Percentiles rank a stretch among this genome's conserved stretches.
Evolutionary conservation across 192 early-diverging fungal species (phyloP).

Genomic region (Coemansia sp.): DNA sequence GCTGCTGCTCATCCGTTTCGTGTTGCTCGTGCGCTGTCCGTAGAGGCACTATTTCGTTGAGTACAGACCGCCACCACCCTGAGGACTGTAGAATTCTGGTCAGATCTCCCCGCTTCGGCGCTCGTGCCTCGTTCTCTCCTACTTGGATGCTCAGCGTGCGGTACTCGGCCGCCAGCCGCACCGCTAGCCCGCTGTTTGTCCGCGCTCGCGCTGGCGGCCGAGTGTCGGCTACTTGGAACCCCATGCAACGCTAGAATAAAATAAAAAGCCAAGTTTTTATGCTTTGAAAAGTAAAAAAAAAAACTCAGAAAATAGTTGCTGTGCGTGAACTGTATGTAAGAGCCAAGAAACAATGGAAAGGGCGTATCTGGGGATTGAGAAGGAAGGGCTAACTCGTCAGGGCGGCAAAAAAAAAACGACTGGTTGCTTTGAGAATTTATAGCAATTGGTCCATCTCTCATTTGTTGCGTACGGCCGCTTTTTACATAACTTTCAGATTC

Average conservation of each 20-base stretch:
- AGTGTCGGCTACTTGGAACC: constrained; percentile 11
- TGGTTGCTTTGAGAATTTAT: too few relatives aligned
- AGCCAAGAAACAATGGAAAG: too few relatives aligned
- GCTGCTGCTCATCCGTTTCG: constrained; percentile 26
- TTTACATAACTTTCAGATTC: too few relatives aligned
- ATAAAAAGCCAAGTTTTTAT: too few relatives aligned
- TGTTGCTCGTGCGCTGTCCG: constrained; percentile 38
- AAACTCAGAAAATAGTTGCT: too few relatives aligned
- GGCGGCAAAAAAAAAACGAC: too few relatives aligned
- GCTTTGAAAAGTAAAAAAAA: too few relatives aligned
- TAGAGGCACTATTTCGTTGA: constrained; percentile 36
- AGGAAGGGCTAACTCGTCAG: too few relatives aligned
- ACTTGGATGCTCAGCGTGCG: constrained; percentile 53
- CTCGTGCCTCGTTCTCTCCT: constrained; percentile 17
- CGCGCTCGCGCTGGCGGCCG: background rate
- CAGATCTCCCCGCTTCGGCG: constrained; percentile 2
- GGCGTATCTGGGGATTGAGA: too few relatives aligned
- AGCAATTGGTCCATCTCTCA: too few relatives aligned
- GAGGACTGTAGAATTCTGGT: constrained; percentile 9
- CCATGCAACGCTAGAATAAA: constrained; percentile 3
- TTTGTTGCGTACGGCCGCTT: too few relatives aligned
- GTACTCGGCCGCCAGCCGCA: constrained; percentile 45
- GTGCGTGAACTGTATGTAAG: too few relatives aligned
- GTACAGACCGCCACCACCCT: constrained; percentile 29
- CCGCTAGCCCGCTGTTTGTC: background rate